A percentile compares a stretch with the other conserved stretches of the same genome.
Conservation (phyloP, 345 rosid species). For the Bretschneidera sinensis region DNA sequence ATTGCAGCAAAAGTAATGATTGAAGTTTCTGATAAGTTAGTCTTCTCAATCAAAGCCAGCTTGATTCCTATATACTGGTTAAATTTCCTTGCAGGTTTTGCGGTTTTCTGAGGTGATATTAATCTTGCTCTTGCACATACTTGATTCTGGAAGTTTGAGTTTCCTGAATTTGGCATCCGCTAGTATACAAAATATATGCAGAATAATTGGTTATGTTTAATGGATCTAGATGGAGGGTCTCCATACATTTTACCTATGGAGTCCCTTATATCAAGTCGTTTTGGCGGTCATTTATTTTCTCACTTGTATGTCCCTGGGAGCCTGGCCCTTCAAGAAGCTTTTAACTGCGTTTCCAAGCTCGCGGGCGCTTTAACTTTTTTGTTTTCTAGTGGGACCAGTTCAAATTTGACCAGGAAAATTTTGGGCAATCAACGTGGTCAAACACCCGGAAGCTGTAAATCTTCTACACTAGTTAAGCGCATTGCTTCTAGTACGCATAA, state of each 20-base stretch:
- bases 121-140: background rate
- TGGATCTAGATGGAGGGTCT: constrained; percentile 46
- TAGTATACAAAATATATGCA: constrained; percentile 26
- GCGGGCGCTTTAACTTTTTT: constrained; percentile 49
- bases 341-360: constrained; percentile 55
- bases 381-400: constrained; percentile 45
- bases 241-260: constrained; percentile 41
- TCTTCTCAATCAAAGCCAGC: background rate
- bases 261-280: constrained; percentile 35
- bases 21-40: background rate
- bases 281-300: constrained; percentile 38
- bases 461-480: constrained; percentile 31
- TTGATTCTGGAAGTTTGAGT: constrained; percentile 9
- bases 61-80: background rate
- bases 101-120: constrained; percentile 1
- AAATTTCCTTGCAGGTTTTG: constrained; percentile 16
- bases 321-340: constrained; percentile 50
- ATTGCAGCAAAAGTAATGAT: background rate
- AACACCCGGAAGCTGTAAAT: constrained; percentile 27
- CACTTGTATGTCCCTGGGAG: constrained; percentile 42
- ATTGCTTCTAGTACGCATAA: constrained; percentile 21
- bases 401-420: constrained; percentile 37
- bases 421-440: constrained; percentile 28
- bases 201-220: constrained; percentile 37
- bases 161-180: constrained; percentile 15